phyloP scores from a whole-genome alignment of 2,329 filamentous ascomycete species.

The Pseudogymnoascus sp. region DNA sequence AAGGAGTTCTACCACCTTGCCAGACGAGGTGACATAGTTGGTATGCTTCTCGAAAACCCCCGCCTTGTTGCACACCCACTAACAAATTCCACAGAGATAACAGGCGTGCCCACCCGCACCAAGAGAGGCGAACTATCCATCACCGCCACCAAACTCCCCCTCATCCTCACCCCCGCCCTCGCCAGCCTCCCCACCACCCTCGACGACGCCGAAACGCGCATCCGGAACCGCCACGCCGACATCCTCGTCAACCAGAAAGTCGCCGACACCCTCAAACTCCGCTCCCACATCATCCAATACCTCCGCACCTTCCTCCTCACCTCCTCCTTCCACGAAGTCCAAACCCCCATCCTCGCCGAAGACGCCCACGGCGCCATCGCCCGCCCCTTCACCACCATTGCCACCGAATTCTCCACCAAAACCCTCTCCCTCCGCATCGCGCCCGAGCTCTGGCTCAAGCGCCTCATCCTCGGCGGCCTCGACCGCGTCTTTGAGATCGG shows the following conservation, averaged over 20 bases:
- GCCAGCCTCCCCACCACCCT: slow-evolving; percentile 68
- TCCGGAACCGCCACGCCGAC: slow-evolving; percentile 75
- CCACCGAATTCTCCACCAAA: slow-evolving; percentile 66
- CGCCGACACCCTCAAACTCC: slow-evolving; percentile 62
- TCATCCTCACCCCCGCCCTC: slow-evolving; percentile 67
- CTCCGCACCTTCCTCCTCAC: slow-evolving; percentile 70
- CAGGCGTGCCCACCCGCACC: slow-evolving; percentile 62
- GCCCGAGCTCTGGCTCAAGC: slow-evolving; percentile 90
- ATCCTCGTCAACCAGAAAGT: slow-evolving; percentile 66
- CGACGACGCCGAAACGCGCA: slow-evolving; percentile 61
- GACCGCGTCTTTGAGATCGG: slow-evolving; percentile 90
- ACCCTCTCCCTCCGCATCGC: slow-evolving; percentile 76
- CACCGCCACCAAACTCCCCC: slow-evolving; percentile 57
- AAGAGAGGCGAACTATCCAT: slow-evolving; percentile 69
- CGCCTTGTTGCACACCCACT: slow-evolving; percentile 6
- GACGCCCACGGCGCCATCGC: slow-evolving; percentile 82
- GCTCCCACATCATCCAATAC: slow-evolving; percentile 64
- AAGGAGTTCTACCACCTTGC: slow-evolving; percentile 57
- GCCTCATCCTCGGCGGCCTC: slow-evolving; percentile 80
- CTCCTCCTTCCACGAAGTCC: slow-evolving; percentile 84
- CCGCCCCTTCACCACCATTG: slow-evolving; percentile 72
- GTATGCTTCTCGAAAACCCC: slow-evolving; percentile 41
- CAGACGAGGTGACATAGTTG: slow-evolving; percentile 74
- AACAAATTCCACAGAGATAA: slow-evolving; percentile 40
- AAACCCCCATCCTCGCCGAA: slow-evolving; percentile 78